Percentiles rank a stretch among this genome's conserved stretches.
phyloP scores from a whole-genome alignment of 2,329 filamentous ascomycete species.

The Microthyrium microscopicum region DNA sequence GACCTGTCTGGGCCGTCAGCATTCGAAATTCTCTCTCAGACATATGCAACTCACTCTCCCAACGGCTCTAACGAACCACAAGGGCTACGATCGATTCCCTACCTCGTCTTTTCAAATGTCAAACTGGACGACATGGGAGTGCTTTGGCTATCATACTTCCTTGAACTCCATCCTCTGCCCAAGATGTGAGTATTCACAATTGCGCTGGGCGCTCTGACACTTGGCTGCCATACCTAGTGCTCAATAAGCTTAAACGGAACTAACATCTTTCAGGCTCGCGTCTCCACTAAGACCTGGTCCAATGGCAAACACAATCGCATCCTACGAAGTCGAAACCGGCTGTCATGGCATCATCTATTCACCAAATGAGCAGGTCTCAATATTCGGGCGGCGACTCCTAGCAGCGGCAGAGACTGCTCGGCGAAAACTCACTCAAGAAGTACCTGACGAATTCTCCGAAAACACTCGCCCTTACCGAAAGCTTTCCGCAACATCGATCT shows the following conservation, averaged over 20 bases:
- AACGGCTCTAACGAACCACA: slow-evolving; percentile 7
- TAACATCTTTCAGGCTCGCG: background rate
- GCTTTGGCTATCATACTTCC: slow-evolving; percentile 23
- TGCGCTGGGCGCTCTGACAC: too few relatives aligned
- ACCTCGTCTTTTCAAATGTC: slow-evolving; percentile 20
- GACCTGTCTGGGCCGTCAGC: slow-evolving; percentile 22
- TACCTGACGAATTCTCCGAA: background rate
- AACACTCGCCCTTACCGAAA: background rate
- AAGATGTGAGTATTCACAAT: too few relatives aligned
- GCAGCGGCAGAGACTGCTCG: slow-evolving; percentile 17
- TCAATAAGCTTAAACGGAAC: background rate
- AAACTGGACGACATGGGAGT: slow-evolving; percentile 22
- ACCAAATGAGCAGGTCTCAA: slow-evolving; percentile 9
- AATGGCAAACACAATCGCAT: background rate
- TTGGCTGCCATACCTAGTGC: slow-evolving; percentile 17
- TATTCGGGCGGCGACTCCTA: slow-evolving; percentile 18
- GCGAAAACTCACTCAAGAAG: background rate
- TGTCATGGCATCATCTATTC: slow-evolving; percentile 1
- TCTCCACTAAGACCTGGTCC: slow-evolving; percentile 3
- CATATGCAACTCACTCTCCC: slow-evolving; percentile 20
- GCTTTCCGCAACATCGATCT: slow-evolving; percentile 1
- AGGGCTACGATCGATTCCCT: slow-evolving; percentile 24
- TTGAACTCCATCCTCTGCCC: slow-evolving; percentile 23
- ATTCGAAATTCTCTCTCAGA: slow-evolving; percentile 28
- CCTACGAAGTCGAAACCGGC: slow-evolving; percentile 1